Conservation (phyloP, 306 rosid species). For the Cucumis hystrix region DNA sequence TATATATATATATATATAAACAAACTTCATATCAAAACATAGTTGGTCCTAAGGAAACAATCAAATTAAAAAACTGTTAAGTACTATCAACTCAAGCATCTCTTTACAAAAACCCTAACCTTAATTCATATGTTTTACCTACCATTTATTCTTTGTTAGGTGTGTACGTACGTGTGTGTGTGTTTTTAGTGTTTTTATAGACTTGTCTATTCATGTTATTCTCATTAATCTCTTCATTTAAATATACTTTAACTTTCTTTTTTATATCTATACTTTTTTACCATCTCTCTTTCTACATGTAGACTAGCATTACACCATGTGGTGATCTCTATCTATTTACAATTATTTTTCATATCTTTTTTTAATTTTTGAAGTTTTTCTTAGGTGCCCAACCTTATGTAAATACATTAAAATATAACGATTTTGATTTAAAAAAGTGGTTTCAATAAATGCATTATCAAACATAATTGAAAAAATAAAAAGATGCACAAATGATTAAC, state of each 20-base stretch:
- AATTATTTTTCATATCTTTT: not conserved
- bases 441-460: not conserved
- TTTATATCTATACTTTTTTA: not conserved
- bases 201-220: not conserved
- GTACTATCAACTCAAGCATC: not conserved
- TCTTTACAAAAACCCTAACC: too few relatives aligned
- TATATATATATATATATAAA: too few relatives aligned
- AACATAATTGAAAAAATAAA: too few relatives aligned
- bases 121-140: not conserved
- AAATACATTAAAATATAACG: too few relatives aligned
- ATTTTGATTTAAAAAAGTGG: too few relatives aligned
- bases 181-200: too few relatives aligned
- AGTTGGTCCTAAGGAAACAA: too few relatives aligned
- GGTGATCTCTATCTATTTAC: not conserved
- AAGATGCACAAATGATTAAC: not conserved
- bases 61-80: too few relatives aligned
- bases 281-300: not conserved
- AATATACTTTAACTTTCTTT: too few relatives aligned
- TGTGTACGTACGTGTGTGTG: too few relatives aligned
- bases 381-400: not conserved
- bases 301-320: too few relatives aligned
- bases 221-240: not conserved
- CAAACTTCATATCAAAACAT: too few relatives aligned
- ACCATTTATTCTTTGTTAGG: not conserved
- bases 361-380: not conserved